These are phyloP conservation scores for Penicillium nucicola DNA, from an alignment of 495 filamentous ascomycete genomes.

Conservation along the genomic window DNA sequence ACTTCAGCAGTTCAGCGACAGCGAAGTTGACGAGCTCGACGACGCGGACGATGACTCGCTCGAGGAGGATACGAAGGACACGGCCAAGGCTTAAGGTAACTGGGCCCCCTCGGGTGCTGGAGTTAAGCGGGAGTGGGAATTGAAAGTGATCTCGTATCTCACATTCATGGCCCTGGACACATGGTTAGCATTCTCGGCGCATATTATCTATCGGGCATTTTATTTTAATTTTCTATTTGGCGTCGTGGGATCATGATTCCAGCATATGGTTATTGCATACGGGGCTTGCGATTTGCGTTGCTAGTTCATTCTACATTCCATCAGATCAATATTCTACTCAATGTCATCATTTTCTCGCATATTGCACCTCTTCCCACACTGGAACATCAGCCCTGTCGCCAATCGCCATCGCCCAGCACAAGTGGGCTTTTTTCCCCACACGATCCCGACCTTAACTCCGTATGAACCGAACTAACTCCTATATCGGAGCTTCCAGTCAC, in stretches of 20 bases:
- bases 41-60: constrained; percentile 23
- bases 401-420: neutral
- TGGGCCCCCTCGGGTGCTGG: neutral
- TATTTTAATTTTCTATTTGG: neutral
- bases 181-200: constrained; percentile 7
- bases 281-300: too few relatives aligned
- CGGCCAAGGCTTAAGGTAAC: neutral
- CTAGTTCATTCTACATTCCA: neutral
- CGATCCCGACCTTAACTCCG: neutral
- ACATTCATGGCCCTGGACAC: neutral
- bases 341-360: neutral
- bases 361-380: neutral
- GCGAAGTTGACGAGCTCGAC: constrained; percentile 54
- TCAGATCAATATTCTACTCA: neutral
- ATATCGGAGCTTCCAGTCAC: neutral
- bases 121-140: too few relatives aligned
- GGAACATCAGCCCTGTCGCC: neutral
- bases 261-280: neutral
- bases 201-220: neutral
- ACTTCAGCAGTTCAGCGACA: constrained; percentile 54
- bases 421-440: neutral
- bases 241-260: neutral
- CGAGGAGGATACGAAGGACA: neutral
- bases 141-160: neutral
- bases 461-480: neutral